Evolutionary conservation across 768 basidiomycete species (phyloP), one percentile per base, ranked within the genome.

Genomic region (Wakefieldia striispora): DNA sequence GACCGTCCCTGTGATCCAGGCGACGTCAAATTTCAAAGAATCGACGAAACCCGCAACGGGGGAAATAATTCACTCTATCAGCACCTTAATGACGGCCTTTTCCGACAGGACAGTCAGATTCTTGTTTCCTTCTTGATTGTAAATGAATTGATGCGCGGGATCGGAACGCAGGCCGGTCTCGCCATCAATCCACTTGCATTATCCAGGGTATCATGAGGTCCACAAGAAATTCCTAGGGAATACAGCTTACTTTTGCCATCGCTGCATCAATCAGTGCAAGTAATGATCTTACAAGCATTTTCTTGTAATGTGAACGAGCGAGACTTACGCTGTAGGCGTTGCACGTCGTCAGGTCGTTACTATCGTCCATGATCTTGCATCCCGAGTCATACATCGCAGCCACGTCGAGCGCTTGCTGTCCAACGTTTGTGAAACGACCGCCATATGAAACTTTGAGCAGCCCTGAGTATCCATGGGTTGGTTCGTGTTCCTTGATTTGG

Each of bases 81-180:
- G 57, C 12, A 82, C 71, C 4, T 75, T 72, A 20, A 73, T 68
- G 17, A 81, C 80, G 2, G 69, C 70, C 39, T 71, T 71, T 37
- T 70, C 66, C 16, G 64, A 60, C 29, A 72, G 50, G 5, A 82
- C 65, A 4, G 59, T 57, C 14, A 82, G 55, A 47, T 80, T 81
- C 35, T 66, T 60, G 53, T 75, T 73, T 38, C 66, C 58, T 4
- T 66, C 53, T 47, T 77, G 73, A 39, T 73, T 77, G 54, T 82
- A 82, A 40, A 82, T 63, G 43, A 74, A 81, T 53, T 71, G 56
- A 52, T 81, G 76, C 3, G 84, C 72, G 1, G 75, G 58, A 58
- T 86, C 82, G 0, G 82, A 83, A 20, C 84, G 77, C 39, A 55
- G 70, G 20, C 84, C 84, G 2, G 72, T 79, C 29, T 71, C 63